A percentile compares a stretch with the other conserved stretches of the same genome.
Evolutionary conservation across 345 rosid genomes (phyloP).

Genomic region (Populus tremula): DNA sequence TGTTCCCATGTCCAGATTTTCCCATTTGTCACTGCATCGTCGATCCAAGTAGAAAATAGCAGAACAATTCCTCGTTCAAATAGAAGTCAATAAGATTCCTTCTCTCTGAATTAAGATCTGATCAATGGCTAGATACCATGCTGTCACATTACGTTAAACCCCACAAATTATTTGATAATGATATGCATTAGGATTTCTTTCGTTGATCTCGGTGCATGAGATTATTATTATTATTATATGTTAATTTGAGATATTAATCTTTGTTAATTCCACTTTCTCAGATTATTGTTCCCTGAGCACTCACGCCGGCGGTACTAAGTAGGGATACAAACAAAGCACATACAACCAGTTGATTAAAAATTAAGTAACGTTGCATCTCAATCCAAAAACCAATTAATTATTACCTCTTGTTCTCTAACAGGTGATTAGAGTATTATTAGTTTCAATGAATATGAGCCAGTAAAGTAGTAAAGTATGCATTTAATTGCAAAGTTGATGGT

Average conservation of each 20-base stretch:
- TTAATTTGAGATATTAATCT: not conserved
- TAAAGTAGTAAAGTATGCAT: too few species aligned
- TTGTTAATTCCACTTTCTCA: constrained; percentile 5
- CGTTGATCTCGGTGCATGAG: constrained; percentile 12
- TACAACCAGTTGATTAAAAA: constrained; percentile 13
- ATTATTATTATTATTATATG: not conserved
- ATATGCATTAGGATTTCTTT: not conserved
- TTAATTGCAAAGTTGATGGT: not conserved
- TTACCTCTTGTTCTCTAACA: constrained; percentile 8
- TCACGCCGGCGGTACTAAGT: constrained; percentile 29
- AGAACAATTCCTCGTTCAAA: constrained; percentile 24
- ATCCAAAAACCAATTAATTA: not conserved
- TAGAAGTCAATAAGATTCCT: constrained; percentile 46
- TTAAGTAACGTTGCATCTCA: constrained; percentile 13
- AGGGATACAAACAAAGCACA: constrained; percentile 25
- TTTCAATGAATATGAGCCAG: not conserved
- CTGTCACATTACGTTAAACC: constrained; percentile 31
- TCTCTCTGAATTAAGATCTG: constrained; percentile 22
- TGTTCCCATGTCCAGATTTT: constrained; percentile 12
- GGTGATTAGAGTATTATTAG: not conserved
- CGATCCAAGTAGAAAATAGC: not conserved
- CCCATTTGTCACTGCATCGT: constrained; percentile 19
- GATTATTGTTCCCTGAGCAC: constrained; percentile 25
- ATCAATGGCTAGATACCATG: constrained; percentile 16
- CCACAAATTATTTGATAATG: constrained; percentile 11